Evolutionary conservation across 352 stramenopile genomes (phyloP), one percentile per base, ranked within the genome.

Genomic region (Aphanomyces stellatus): DNA sequence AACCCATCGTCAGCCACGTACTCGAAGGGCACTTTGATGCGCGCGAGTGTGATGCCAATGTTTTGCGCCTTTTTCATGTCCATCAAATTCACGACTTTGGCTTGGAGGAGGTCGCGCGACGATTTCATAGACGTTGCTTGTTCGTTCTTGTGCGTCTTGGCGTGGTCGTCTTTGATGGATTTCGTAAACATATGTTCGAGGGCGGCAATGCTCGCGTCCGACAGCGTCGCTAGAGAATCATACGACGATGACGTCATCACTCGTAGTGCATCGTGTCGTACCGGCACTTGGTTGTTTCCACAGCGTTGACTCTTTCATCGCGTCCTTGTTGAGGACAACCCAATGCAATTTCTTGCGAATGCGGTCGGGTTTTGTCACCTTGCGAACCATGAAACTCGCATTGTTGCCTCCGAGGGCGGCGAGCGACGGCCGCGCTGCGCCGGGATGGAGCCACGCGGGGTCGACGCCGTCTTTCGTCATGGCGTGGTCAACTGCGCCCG

Each of bases 1-100:
- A 15, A 8, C 11, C 7, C 7, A 25, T 43, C 10, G 33, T 35
- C 22, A 53, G 24, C 8, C 27, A 62, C 63, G 35, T 65, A 70
- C 0, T 81, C 68, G 59, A 88, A 91, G 7, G 69, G 59, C 24
- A 90, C 64, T 71, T 92, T 92, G 1, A 94, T 77, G 34, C 85
- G 82, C 1, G 85, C 85, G 37, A 94, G 51, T 15, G 83, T 91
- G 53, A 94, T 94, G 10, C 83, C 78, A 57, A 94, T 91, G 70
- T 94, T 94, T 69, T 94, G 85, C 22, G 83, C 87, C 57, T 92
- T 94, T 55, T 94, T 94, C 80, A 91, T 89, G 64, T 94, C 85
- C 42, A 94, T 87, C 35, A 94, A 75, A 28, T 81, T 76, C 28
- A 93, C 75, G 65, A 90, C 78, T 28, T 83, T 77, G 62, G 87